Percentiles rank a stretch among this genome's conserved stretches.
Conservation (phyloP, 1,284 basidiomycete genomes). For the Vanrija humicola region DNA sequence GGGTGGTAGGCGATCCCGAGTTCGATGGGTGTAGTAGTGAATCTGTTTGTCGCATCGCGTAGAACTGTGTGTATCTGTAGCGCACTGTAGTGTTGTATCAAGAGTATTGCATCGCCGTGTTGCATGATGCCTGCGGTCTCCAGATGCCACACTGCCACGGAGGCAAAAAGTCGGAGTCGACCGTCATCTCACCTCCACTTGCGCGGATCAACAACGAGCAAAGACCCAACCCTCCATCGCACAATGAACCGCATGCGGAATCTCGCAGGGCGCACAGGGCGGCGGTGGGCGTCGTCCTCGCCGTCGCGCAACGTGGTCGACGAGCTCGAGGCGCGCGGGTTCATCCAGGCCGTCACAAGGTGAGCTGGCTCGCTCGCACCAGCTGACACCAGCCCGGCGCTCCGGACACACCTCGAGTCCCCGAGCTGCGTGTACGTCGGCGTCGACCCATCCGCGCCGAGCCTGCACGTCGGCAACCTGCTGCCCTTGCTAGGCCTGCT, state of each 20-base stretch:
- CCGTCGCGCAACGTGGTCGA: slow-evolving; percentile 34
- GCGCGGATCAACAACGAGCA: background rate
- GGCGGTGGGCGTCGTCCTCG: background rate
- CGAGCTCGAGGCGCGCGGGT: slow-evolving; percentile 49
- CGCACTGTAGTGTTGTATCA: too few species aligned
- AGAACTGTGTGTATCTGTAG: too few species aligned
- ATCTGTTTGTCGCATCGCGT: too few species aligned
- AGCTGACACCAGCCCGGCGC: slow-evolving; percentile 24
- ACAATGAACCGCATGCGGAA: background rate
- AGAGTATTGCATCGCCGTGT: too few species aligned
- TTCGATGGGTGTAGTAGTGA: too few species aligned
- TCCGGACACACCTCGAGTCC: slow-evolving; percentile 32
- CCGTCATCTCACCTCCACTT: background rate
- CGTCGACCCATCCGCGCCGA: slow-evolving; percentile 84
- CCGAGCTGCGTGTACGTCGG: slow-evolving; percentile 72
- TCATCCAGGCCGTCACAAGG: slow-evolving; percentile 51
- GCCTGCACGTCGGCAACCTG: slow-evolving; percentile 90
- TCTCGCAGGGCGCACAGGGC: too few species aligned
- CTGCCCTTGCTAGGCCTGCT: slow-evolving; percentile 79
- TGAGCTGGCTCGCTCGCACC: slow-evolving; percentile 14
- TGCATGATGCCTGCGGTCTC: too few species aligned
- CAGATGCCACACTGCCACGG: background rate
- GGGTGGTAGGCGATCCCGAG: too few species aligned
- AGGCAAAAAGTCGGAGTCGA: background rate
- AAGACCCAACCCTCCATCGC: background rate